Percentiles rank a stretch among this genome's conserved stretches.
Conservation (phyloP, 176 grass and related monocot species). For the Dactylis glomerata region DNA sequence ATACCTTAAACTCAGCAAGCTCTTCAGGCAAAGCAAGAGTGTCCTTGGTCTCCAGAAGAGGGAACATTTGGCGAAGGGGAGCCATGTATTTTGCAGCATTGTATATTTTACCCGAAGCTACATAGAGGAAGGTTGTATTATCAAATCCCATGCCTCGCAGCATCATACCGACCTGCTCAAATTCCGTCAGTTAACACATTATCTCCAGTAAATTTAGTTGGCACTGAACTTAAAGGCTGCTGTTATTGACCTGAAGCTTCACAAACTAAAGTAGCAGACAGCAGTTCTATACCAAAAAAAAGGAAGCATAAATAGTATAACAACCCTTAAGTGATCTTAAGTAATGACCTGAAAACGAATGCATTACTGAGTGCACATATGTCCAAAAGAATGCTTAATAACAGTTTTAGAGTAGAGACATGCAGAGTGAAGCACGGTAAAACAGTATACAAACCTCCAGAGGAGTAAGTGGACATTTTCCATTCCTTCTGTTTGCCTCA, state of each 20-base stretch:
- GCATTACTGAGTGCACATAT: not conserved
- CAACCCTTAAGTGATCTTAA: not conserved
- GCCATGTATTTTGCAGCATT: constrained; percentile 82
- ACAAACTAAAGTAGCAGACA: not conserved
- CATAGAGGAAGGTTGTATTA: constrained; percentile 74
- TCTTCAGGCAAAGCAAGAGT: constrained; percentile 78
- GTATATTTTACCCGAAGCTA: constrained; percentile 96
- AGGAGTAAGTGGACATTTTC: constrained; percentile 90
- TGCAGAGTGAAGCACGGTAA: not conserved
- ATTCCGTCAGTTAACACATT: constrained; percentile 11
- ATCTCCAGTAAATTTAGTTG: not conserved
- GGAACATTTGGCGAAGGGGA: constrained; percentile 84
- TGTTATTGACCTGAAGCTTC: not conserved
- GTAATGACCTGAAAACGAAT: not conserved
- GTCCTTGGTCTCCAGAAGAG: constrained; percentile 77
- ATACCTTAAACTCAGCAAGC: constrained; percentile 79
- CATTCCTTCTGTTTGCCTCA: constrained; percentile 82
- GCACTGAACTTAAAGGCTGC: not conserved
- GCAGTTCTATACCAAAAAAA: constrained; percentile 7
- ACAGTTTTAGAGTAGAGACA: not conserved
- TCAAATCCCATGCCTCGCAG: constrained; percentile 90
- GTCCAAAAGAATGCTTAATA: constrained; percentile 8
- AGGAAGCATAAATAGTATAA: not conserved
- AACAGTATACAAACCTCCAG: constrained; percentile 55
- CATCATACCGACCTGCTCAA: constrained; percentile 95